phyloP scores from a whole-genome alignment of 495 filamentous ascomycete genomes.

The Sabuloglossum arenarium region DNA sequence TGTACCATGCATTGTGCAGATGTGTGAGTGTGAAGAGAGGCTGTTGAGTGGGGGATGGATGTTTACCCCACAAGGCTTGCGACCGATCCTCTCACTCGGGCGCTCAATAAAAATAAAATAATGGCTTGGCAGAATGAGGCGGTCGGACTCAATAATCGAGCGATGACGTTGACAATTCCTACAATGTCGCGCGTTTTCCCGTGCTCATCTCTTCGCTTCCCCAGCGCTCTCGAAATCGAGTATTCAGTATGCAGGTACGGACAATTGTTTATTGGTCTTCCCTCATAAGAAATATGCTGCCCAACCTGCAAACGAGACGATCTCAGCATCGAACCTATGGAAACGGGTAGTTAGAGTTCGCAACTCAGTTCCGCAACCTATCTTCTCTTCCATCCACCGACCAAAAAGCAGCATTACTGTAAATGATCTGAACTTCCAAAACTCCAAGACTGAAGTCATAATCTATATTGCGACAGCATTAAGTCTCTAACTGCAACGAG shows the following conservation, averaged over 20 bases:
- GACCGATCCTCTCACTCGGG: too few species aligned
- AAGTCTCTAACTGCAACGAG: background rate
- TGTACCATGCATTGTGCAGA: too few species aligned
- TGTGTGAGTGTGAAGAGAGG: too few species aligned
- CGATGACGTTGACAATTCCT: too few species aligned
- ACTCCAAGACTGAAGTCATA: background rate
- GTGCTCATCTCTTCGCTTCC: too few species aligned
- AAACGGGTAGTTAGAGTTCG: too few species aligned
- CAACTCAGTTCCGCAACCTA: background rate
- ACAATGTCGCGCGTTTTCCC: background rate
- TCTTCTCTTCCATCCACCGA: background rate
- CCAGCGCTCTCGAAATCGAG: background rate
- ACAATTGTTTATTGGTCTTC: background rate
- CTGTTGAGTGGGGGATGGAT: too few species aligned
- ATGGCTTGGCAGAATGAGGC: too few species aligned
- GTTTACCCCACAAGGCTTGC: too few species aligned
- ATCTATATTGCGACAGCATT: background rate
- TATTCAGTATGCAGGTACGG: background rate
- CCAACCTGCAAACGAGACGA: background rate
- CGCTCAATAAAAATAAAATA: too few species aligned
- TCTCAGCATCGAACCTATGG: background rate
- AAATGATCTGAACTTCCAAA: background rate
- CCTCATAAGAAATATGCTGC: background rate
- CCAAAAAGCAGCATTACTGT: background rate
- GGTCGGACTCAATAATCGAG: too few species aligned